Base-by-base conservation (phyloP, 2,329 filamentous ascomycete species). In the Teratosphaeriaceae sp. region DNA sequence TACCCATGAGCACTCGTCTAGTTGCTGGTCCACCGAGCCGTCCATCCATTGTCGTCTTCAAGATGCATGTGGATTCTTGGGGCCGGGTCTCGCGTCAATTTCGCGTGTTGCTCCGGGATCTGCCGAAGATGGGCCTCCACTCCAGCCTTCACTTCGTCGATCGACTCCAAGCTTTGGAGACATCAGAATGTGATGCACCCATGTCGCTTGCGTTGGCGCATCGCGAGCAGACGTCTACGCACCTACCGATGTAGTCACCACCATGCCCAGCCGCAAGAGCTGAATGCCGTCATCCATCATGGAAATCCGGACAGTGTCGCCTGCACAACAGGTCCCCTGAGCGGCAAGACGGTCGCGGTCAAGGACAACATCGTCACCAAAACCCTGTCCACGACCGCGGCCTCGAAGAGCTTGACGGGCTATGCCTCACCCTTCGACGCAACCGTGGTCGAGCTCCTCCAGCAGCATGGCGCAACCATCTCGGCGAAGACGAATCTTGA, bases 401-500 rank as follows among this genome's bases (percentile, higher is more conserved):
- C 80, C 50, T 96, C 90, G 2, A 69, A 69, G 16, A 84, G 88
- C 42, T 76, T 97, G 30, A 55, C 56, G 22, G 71, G 70, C 48
- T 86, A 89, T 64, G 68, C 64, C 26, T 88, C 84, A 47, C 86
- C 89, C 3, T 90, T 85, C 64, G 79, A 89, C 60, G 88, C 90
- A 15, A 90, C 86, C 7, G 81, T 96, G 15, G 79, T 94, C 24
- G 68, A 73, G 40, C 76, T 82, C 54, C 73, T 96, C 24, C 75
- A 76, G 43, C 61, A 69, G 21, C 73, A 76, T 4, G 84, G 83
- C 31, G 80, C 79, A 5, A 63, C 75, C 5, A 63, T 90, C 2
- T 73, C 81, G 1, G 84, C 84, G 5, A 95, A 95, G 20, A 89
- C 88, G 2, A 95, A 94, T 61, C 80, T 97, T 72, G 92, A 97